Evolutionary conservation across 495 filamentous ascomycete species (phyloP), one percentile per base, ranked within the genome.

Genomic region (Cercophora samala): DNA sequence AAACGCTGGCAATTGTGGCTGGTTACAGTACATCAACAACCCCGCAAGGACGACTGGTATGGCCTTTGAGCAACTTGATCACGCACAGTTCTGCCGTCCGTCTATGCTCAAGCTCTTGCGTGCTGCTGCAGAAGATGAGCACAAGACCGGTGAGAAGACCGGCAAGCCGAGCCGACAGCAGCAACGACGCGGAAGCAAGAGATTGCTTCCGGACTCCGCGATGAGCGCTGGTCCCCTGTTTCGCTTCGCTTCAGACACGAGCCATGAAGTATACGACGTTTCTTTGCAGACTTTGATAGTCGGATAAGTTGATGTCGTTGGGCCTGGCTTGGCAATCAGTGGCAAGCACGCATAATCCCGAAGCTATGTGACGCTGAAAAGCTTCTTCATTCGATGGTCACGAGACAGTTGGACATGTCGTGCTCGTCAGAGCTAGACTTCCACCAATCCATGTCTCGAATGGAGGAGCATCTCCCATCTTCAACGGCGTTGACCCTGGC

Each of bases 41-140:
- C 37, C 37, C 13, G 37, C 37, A 46, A 46, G 13, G 37, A 46
- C 9, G 37, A 46, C 37, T 9, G 37, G 37, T 46, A 46, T 13
- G 11, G 9, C 37, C 37, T 13, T 32, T 11, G 37, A 46, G 15
- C 37, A 46, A 17, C 15, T 46, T 29, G 22, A 60, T 60, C 58
- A 60, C 58, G 58, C 58, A 26, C 11, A 58, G 56, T 15, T 3
- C 24, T 58, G 56, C n/a, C n/a, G n/a, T n/a, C 56, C 56, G 11
- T 13, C 4, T 24, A 15, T 58, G 56, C 56, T 58, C 22, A 24
- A 23, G 19, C 22, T 23, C 56, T 58, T 58, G 56, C 56, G 21
- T 58, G 56, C 56, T 58, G 29, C 29, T 32, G 29, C 29, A 32
- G 29, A 8, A 32, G 29, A 32, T 32, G 29, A 32, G 29, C 29